Conservation (phyloP, 768 basidiomycete species). For the Phlegmacium glaucopus region DNA sequence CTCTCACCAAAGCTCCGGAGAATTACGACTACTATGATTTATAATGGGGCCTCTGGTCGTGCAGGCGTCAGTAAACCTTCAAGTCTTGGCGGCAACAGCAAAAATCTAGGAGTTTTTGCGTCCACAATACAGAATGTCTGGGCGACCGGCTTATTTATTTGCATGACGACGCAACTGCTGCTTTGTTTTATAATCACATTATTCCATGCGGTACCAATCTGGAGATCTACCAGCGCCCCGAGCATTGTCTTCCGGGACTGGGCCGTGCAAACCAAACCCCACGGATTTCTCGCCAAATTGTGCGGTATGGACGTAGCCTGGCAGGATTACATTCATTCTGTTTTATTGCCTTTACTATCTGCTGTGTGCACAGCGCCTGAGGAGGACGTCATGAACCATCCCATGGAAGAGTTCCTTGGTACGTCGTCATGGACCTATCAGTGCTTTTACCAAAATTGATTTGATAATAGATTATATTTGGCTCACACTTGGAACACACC, state of each 20-base stretch:
- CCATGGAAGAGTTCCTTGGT: conserved; percentile 66
- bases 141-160: conserved; percentile 34
- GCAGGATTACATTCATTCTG: conserved; percentile 46
- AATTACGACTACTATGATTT: conserved; percentile 53
- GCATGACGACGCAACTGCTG: conserved; percentile 39
- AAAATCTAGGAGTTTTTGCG: neutral
- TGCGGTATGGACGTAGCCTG: conserved; percentile 49
- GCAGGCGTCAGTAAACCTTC: conserved; percentile 52
- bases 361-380: conserved; percentile 68
- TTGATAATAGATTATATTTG: conserved; percentile 45
- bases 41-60: conserved; percentile 60
- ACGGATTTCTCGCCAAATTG: conserved; percentile 33
- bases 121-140: conserved; percentile 18
- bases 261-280: conserved; percentile 40
- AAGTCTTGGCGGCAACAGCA: conserved; percentile 8
- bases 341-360: conserved; percentile 66
- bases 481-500: conserved; percentile 61
- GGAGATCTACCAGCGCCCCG: conserved; percentile 24
- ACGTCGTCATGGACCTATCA: conserved; percentile 12
- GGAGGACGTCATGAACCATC: conserved; percentile 52
- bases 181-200: conserved; percentile 46
- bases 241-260: conserved; percentile 48
- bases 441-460: too few species aligned
- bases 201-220: conserved; percentile 40
- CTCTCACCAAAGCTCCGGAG: conserved; percentile 16